Conservation (phyloP, 495 filamentous ascomycete species). For the Aspergillus carlsbadensis region DNA sequence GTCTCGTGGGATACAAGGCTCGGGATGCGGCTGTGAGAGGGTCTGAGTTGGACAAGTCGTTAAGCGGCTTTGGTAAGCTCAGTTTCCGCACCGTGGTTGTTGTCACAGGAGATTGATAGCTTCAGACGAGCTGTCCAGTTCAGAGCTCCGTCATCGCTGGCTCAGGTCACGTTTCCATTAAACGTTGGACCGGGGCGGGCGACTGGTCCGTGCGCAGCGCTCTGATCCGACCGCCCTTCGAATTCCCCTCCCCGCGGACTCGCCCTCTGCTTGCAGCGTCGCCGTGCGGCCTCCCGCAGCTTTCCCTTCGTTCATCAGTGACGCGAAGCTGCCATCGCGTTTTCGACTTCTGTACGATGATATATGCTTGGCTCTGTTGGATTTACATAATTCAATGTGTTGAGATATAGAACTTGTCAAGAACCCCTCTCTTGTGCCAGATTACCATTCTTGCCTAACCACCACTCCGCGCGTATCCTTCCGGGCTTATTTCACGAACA, state of each 20-base stretch:
- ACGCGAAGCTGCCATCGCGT: slow-evolving; percentile 15
- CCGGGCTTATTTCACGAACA: slow-evolving; percentile 17
- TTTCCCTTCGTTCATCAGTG: slow-evolving; percentile 12
- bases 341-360: slow-evolving; percentile 6
- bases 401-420: slow-evolving; percentile 7
- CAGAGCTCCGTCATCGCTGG: slow-evolving; percentile 23
- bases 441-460: slow-evolving; percentile 21
- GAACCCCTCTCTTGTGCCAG: slow-evolving; percentile 1
- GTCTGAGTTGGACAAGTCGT: neutral
- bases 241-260: slow-evolving; percentile 15
- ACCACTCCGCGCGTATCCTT: slow-evolving; percentile 20
- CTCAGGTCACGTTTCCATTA: slow-evolving; percentile 12
- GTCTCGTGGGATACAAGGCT: neutral
- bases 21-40: neutral
- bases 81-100: neutral
- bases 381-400: slow-evolving; percentile 13
- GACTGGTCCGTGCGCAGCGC: slow-evolving; percentile 15
- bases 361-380: slow-evolving; percentile 11
- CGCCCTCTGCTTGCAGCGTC: slow-evolving; percentile 11
- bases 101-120: neutral
- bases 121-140: slow-evolving; percentile 8
- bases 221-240: slow-evolving; percentile 3
- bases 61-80: neutral
- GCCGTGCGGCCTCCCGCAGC: slow-evolving; percentile 22
- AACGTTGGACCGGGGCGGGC: slow-evolving; percentile 2